Conservation (phyloP, 139 green algal species). For the Chlamydomonas urium region DNA sequence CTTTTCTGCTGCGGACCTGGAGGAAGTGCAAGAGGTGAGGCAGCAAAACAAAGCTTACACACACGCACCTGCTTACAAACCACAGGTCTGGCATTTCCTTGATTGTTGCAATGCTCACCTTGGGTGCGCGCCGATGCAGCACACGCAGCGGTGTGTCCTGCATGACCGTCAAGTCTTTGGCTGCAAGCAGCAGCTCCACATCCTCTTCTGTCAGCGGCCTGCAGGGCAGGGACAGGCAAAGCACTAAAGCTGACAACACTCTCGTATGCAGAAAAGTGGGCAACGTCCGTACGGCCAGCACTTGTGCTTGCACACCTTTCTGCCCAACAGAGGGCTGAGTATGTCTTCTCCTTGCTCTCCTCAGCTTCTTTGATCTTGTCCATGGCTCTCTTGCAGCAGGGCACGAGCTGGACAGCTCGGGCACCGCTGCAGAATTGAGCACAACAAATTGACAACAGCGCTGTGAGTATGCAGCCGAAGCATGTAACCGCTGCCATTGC, state of each 20-base stretch:
- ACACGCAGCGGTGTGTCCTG: constrained; percentile 86
- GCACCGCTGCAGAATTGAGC: constrained; percentile 27
- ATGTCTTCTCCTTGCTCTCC: constrained; percentile 76
- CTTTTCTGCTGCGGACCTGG: constrained; percentile 26
- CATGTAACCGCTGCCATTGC: no score
- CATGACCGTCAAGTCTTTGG: constrained; percentile 45
- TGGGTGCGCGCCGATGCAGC: constrained; percentile 69
- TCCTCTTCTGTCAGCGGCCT: constrained; percentile 27
- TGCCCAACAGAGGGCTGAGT: constrained; percentile 34
- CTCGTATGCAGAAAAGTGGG: no score
- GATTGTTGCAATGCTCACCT: constrained; percentile 23
- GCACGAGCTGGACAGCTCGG: constrained; percentile 28
- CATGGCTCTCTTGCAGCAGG: constrained; percentile 22
- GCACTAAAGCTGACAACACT: no score
- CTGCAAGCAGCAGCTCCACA: constrained; percentile 39
- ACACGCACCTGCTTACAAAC: not conserved
- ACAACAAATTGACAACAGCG: not conserved
- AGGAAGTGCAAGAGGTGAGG: not conserved
- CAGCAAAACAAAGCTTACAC: not conserved
- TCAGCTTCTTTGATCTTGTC: constrained; percentile 65
- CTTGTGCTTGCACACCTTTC: no score
- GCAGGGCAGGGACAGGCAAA: not conserved
- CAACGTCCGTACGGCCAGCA: no score
- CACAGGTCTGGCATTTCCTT: not conserved
- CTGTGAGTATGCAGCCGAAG: no score